These are phyloP conservation scores for Trapa incisa DNA, from an alignment of 345 rosid species.

Conservation along the genomic window DNA sequence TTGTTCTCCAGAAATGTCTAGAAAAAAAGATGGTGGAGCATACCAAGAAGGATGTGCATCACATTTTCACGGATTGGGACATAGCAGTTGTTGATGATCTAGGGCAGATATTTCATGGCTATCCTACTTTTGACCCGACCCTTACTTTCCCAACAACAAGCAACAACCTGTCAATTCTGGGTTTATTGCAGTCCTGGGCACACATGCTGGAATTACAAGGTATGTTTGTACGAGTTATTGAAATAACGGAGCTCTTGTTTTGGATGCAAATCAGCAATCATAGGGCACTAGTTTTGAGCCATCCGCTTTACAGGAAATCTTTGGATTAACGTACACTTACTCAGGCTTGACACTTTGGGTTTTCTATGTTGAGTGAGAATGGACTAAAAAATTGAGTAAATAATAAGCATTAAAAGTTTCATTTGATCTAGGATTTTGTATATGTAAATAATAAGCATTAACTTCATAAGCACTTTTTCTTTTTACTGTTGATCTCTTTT, in stretches of 20 bases:
- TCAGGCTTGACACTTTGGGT: background rate
- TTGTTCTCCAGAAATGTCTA: slow-evolving; percentile 47
- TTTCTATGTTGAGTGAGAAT: background rate
- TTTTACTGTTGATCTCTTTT: too few relatives aligned
- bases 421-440: background rate
- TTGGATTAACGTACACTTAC: background rate
- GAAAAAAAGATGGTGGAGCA: slow-evolving; percentile 41
- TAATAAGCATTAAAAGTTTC: background rate
- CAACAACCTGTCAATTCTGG: slow-evolving; percentile 93
- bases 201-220: slow-evolving; percentile 64
- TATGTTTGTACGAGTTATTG: slow-evolving; percentile 8
- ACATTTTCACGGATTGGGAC: slow-evolving; percentile 83
- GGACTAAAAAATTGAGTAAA: background rate
- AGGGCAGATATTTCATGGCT: slow-evolving; percentile 39
- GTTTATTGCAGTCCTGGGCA: slow-evolving; percentile 86
- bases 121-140: slow-evolving; percentile 59
- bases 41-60: slow-evolving; percentile 32
- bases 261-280: background rate
- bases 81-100: slow-evolving; percentile 68
- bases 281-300: background rate
- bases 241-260: background rate
- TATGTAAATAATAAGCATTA: background rate
- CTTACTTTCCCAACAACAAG: slow-evolving; percentile 93
- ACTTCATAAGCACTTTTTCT: background rate
- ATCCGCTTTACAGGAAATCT: background rate